Evolutionary conservation across 208 protist genomes (phyloP).

Genomic region (Acanthamoeba royreba): DNA sequence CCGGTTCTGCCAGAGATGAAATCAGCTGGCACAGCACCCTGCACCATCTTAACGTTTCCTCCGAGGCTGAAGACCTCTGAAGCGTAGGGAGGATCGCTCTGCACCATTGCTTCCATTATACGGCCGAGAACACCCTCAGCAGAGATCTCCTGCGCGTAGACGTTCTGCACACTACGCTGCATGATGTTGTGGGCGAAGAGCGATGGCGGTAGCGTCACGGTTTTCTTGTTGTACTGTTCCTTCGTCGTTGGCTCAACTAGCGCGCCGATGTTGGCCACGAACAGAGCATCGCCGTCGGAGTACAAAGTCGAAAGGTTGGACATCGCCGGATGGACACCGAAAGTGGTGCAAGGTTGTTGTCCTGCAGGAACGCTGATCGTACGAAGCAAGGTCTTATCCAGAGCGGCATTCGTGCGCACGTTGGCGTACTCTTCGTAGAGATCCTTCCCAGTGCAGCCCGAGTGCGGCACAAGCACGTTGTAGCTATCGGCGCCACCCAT

Average conservation of each 20-base stretch:
- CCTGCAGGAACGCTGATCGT: neutral
- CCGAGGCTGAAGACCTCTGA: neutral
- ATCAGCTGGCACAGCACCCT: neutral
- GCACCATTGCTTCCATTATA: neutral
- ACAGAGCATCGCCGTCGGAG: conserved; percentile 41
- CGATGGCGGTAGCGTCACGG: neutral
- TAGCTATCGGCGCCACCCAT: conserved; percentile 32
- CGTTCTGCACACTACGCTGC: neutral
- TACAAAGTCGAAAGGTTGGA: neutral
- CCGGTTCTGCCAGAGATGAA: neutral
- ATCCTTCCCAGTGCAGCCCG: neutral
- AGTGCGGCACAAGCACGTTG: conserved; percentile 24
- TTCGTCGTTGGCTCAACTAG: conserved; percentile 42
- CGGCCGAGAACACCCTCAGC: neutral
- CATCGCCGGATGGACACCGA: conserved; percentile 26
- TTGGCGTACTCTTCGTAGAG: conserved; percentile 20
- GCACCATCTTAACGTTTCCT: neutral
- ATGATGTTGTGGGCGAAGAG: conserved; percentile 51
- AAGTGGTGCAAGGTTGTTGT: conserved; percentile 19
- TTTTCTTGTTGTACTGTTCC: neutral
- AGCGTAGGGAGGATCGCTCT: neutral
- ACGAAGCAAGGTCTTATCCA: neutral
- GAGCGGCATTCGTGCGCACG: neutral
- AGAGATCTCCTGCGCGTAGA: neutral
- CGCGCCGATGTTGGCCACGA: conserved; percentile 50